phyloP scores from a whole-genome alignment of 768 basidiomycete genomes.

The Podaxis sp. region DNA sequence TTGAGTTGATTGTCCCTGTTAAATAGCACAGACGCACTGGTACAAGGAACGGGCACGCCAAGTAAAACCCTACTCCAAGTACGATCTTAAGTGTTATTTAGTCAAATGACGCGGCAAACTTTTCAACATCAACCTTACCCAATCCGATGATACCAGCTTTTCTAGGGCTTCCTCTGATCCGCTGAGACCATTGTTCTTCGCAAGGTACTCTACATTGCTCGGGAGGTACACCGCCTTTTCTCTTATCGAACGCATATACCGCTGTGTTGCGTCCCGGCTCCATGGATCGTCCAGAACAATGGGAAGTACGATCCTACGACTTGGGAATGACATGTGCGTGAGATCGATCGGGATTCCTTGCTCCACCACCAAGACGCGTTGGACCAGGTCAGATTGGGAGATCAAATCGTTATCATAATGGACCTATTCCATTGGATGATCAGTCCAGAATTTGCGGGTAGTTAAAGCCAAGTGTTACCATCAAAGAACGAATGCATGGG shows the following conservation, averaged over 20 bases:
- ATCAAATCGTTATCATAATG: conserved; percentile 42
- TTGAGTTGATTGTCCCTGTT: neutral
- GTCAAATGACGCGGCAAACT: neutral
- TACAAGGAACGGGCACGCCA: conserved; percentile 60
- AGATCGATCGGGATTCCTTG: conserved; percentile 34
- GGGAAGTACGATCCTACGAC: conserved; percentile 54
- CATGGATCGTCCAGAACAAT: conserved; percentile 60
- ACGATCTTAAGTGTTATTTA: conserved; percentile 38
- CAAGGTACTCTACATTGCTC: conserved; percentile 64
- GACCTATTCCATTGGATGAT: conserved; percentile 26
- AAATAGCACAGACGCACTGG: conserved; percentile 33
- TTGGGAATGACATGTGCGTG: conserved; percentile 38
- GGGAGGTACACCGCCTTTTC: conserved; percentile 63
- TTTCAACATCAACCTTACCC: conserved; percentile 27
- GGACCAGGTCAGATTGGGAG: conserved; percentile 40
- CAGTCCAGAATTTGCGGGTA: neutral
- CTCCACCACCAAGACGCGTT: conserved; percentile 34
- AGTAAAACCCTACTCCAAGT: conserved; percentile 59
- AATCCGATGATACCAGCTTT: conserved; percentile 44
- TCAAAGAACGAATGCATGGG: conserved; percentile 54
- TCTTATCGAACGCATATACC: conserved; percentile 53
- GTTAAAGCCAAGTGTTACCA: conserved; percentile 29
- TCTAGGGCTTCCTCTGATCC: conserved; percentile 38
- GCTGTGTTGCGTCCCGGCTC: conserved; percentile 47
- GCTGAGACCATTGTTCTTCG: conserved; percentile 53